Evolutionary conservation across 805 yeast genomes (phyloP).

Genomic region (Zygosaccharomyces siamensis): DNA sequence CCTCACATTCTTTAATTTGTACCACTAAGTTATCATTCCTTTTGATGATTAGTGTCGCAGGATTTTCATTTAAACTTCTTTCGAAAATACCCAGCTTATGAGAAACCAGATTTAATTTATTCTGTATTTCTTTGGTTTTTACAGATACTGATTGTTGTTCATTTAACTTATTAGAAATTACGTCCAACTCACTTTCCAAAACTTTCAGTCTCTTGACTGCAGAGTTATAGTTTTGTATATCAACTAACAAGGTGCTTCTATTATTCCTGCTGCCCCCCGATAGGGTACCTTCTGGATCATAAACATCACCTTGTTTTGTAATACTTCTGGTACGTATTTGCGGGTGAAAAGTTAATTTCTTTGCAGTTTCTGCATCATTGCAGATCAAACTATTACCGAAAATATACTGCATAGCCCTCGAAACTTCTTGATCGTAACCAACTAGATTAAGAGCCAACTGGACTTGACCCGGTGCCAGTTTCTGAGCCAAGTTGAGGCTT

Average conservation of each 20-base stretch:
- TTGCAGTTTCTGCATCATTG: conserved; percentile 81
- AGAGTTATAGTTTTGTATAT: conserved; percentile 60
- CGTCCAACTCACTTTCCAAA: conserved; percentile 42
- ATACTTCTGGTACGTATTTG: conserved; percentile 74
- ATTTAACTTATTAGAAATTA: conserved; percentile 39
- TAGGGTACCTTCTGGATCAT: conserved; percentile 93
- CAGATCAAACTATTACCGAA: conserved; percentile 91
- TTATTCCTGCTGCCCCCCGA: conserved; percentile 87
- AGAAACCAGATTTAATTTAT: conserved; percentile 49
- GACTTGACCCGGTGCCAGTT: conserved; percentile 76
- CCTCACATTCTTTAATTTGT: conserved; percentile 44
- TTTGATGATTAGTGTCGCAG: conserved; percentile 50
- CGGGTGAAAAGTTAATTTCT: conserved; percentile 81
- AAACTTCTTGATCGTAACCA: conserved; percentile 64
- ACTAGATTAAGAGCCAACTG: conserved; percentile 84
- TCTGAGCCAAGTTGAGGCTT: conserved; percentile 60
- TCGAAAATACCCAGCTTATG: conserved; percentile 57
- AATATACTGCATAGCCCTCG: conserved; percentile 82
- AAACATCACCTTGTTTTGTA: conserved; percentile 87
- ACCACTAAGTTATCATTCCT: conserved; percentile 43
- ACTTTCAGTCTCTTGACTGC: conserved; percentile 38
- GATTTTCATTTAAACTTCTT: conserved; percentile 51
- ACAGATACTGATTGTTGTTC: conserved; percentile 42
- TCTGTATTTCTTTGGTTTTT: conserved; percentile 52
- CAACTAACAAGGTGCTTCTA: conserved; percentile 52